Base-by-base conservation (phyloP, 2,329 filamentous ascomycete species). In the Penicillium sp. region DNA sequence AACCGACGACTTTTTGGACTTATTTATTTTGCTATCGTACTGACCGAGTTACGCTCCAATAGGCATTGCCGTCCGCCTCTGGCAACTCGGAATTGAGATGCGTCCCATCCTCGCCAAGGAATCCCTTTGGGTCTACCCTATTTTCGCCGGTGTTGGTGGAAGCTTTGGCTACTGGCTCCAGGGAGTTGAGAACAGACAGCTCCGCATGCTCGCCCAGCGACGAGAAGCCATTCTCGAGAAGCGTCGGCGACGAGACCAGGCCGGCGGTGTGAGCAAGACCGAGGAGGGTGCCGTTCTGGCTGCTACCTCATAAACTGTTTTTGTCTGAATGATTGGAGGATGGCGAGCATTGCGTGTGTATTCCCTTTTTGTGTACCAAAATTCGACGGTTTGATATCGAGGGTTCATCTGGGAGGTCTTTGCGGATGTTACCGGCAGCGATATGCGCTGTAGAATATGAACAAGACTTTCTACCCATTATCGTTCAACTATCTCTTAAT, bases 41-140 rank as follows among this genome's bases (percentile, higher is more conserved):
- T 62, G 53, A 62, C 18, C 8, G 47, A 20, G 12, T 55, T 24
- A 29, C 33, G 38, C 24, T 54, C 23, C 40, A 52, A 51, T 63
- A 98, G 93, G 93, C 79, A 76, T 96, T 65, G 90, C 88, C 68
- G 87, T 91, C 68, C 88, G 92, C 64, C 82, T 93, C 74, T 96
- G 91, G 89, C 93, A 97, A 75, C 86, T 98, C 71, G 93, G 92
- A 67, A 93, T 98, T 71, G 90, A 98, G 78, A 95, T 95, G 90
- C 89, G 91, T 56, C 93, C 92, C 45, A 86, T 96, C 73, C 89
- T 97, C 81, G 85, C 87, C 75, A 83, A 80, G 66, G 80, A 86
- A 69, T 87, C 87, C 47, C 82, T 95, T 66, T 95, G 89, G 87
- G 89, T 84, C 44, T 98, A 95, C 77, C 93, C 93, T 47, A 75